A percentile compares a stretch with the other conserved stretches of the same genome.
These are phyloP conservation scores for Psilocybe cubensis DNA, from an alignment of 768 basidiomycete genomes.

Conservation along the genomic window DNA sequence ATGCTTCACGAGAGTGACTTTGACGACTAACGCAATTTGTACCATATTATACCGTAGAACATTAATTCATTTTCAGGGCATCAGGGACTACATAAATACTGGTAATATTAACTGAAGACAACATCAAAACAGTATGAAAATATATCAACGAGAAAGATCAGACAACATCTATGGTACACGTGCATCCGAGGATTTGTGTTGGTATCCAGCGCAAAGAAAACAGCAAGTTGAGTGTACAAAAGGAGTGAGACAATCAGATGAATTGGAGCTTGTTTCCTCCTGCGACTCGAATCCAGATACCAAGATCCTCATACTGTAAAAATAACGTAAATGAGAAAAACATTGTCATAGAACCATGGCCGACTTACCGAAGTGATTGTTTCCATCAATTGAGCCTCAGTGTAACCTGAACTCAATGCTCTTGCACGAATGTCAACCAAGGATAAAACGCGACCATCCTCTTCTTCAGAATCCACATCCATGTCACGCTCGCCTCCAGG, in stretches of 20 bases:
- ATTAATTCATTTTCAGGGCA: slow-evolving; percentile 10
- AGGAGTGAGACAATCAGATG: slow-evolving; percentile 31
- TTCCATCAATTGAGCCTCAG: slow-evolving; percentile 88
- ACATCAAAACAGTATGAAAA: slow-evolving; percentile 2
- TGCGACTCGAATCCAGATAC: slow-evolving; percentile 82
- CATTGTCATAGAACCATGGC: slow-evolving; percentile 2
- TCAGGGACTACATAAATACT: slow-evolving; percentile 4
- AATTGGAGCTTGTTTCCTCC: slow-evolving; percentile 84
- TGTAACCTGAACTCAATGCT: slow-evolving; percentile 86
- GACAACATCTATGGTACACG: not conserved
- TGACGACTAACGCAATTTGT: slow-evolving; percentile 17
- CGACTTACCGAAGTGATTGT: slow-evolving; percentile 75
- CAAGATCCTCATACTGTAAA: slow-evolving; percentile 82
- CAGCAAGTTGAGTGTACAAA: slow-evolving; percentile 4
- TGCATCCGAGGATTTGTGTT: not conserved
- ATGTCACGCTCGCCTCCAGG: slow-evolving; percentile 72
- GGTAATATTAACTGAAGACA: slow-evolving; percentile 5
- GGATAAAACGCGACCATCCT: slow-evolving; percentile 73
- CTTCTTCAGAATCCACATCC: slow-evolving; percentile 71
- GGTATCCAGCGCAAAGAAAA: slow-evolving; percentile 3
- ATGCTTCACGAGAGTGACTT: slow-evolving; percentile 44
- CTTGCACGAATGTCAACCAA: slow-evolving; percentile 89
- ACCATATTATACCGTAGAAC: slow-evolving; percentile 11
- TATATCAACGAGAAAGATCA: not conserved
- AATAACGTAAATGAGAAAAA: slow-evolving; percentile 15